Base-by-base conservation (phyloP, 805 yeast genomes). In the Candida chauliodis region DNA sequence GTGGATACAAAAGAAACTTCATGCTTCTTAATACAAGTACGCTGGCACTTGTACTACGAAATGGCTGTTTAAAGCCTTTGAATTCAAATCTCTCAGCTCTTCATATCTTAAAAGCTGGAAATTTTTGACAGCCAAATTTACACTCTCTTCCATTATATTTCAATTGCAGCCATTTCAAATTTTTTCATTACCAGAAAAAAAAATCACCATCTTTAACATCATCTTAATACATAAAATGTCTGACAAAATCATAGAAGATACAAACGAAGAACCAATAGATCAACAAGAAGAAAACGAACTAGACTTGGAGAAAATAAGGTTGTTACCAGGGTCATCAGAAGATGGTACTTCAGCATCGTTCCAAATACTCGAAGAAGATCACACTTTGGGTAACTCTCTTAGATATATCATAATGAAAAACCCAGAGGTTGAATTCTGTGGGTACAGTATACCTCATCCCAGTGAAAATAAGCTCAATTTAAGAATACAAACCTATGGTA, bases 401-500 rank as follows among this genome's bases (percentile, higher is more conserved):
- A 80, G 97, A 59, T 90, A 89, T 63, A 80, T 91, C 58, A 88
- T 93, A 51, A 89, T 93, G 95, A 90, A 91, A 66, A 93, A 93
- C 52, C 96, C 97, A 26, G 95, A 89, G 48, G 99, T 93, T 18
- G 99, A 93, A 58, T 93, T 93, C 61, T 91, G 98, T 58, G 99
- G 99, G 40, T 93, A 93, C 66, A 88, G 97, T 30, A 93, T 93
- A 49, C 99, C 99, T 8, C 99, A 93, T 63, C 99, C 99, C 14
- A 86, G 96, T 24, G 99, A 93, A 64, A 73, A 87, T 44, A 83
- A 84, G 50, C 69, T 93, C 63, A 88, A 93, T 65, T 60, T 93
- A 41, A 79, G 99, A 66, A 88, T 93, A 46, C 99, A 93, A 67
- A 93, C 99, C 1, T 90, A 89, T 56, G 96, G 84, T 35, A 66